Evolutionary conservation across 805 yeast species (phyloP), one percentile per base, ranked within the genome.

Genomic region (Yamadazyma sp.): DNA sequence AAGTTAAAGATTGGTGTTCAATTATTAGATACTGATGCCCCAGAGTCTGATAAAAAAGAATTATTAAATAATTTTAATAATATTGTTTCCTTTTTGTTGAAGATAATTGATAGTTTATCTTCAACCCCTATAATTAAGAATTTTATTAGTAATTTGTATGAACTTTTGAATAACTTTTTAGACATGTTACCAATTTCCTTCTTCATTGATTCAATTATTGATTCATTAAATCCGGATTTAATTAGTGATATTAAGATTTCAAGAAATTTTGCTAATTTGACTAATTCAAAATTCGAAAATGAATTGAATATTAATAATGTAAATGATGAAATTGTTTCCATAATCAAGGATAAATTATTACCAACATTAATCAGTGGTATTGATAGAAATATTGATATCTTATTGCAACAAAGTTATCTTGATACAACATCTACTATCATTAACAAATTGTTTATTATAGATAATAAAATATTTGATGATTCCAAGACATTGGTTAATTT

Each of bases 141-240:
- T 11, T 28, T 33, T 13, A 30, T 17, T 14, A 25, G 16, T 16
- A 36, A 43, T 13, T 15, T 36, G 18, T 38, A 38, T 31, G 69
- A 66, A 18, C 58, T 86, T 33, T 66, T 91, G 44, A 75, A 78
- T 22, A 76, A 75, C 45, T 62, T 81, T 43, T 62, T 91, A 40
- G 78, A 78, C 39, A 65, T 87, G 42, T 65, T 91, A 35, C 96
- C 98, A 20, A 74, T 88, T 44, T 72, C 72, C 42, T 74, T 78
- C 45, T 89, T 86, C 55, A 81, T 82, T 19, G 65, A 70, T 12
- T 76, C 95, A 1, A 71, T 84, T 16, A 42, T 60, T 12, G 62
- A 60, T 14, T 56, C 67, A 0, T 64, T 75, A 43, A 52, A 65
- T 27, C 47, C 48, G 4, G 48, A 44, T 7, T 49, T 49, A 19